Evolutionary conservation across 208 protist genomes (phyloP).

Genomic region (Vickermania ingenoplastis): DNA sequence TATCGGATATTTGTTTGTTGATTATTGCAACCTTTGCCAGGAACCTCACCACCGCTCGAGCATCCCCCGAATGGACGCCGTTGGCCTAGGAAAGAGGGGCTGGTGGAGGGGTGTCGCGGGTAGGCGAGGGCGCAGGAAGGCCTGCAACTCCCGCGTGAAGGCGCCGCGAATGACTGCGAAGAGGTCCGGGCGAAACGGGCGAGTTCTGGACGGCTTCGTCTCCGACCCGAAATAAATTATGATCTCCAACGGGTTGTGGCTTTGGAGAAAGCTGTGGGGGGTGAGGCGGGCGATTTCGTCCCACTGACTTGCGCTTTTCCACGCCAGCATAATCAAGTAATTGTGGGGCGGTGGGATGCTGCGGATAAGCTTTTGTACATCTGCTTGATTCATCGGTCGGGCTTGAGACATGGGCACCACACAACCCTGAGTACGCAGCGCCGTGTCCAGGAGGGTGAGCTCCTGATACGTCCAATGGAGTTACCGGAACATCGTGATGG

Average conservation of each 20-base stretch:
- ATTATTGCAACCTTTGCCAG: too few relatives aligned
- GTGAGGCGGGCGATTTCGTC: neutral
- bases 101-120: too few relatives aligned
- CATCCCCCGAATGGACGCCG: too few relatives aligned
- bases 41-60: too few relatives aligned
- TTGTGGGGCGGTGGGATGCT: neutral
- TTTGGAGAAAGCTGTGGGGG: neutral
- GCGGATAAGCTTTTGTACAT: neutral
- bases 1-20: too few relatives aligned
- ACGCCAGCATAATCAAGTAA: neutral
- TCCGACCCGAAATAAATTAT: conserved; percentile 1
- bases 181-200: neutral
- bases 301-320: neutral
- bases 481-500: neutral
- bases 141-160: neutral
- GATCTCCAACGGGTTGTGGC: neutral
- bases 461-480: neutral
- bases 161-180: neutral
- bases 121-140: too few relatives aligned
- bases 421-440: neutral
- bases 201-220: neutral
- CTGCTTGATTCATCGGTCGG: neutral
- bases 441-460: neutral
- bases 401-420: neutral
- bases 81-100: too few relatives aligned